These are phyloP conservation scores for Debaryomyces udenii DNA, from an alignment of 1,139 yeast genomes.

Conservation along the genomic window DNA sequence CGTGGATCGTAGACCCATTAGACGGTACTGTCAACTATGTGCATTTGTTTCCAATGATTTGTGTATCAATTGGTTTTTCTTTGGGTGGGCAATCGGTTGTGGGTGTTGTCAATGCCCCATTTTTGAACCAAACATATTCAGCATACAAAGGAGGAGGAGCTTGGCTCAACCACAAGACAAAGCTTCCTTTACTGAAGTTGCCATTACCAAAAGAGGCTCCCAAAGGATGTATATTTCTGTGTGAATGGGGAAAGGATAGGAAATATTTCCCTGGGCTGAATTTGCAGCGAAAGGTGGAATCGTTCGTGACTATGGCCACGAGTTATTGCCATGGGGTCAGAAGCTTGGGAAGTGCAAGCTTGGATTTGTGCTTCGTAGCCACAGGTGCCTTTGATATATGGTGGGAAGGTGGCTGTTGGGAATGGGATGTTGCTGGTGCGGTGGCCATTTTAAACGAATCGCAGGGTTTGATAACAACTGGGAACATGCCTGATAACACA, in stretches of 20 bases:
- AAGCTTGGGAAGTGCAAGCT: constrained; percentile 13
- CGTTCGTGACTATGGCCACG: constrained; percentile 12
- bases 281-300: constrained; percentile 10
- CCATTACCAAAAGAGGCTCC: constrained; percentile 12
- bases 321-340: constrained; percentile 12
- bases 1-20: constrained; percentile 13
- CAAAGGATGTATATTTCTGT: constrained; percentile 13
- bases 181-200: constrained; percentile 10
- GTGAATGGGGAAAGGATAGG: constrained; percentile 15
- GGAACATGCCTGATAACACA: constrained; percentile 10
- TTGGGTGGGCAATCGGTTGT: constrained; percentile 11
- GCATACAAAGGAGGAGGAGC: constrained; percentile 13
- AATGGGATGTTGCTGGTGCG: constrained; percentile 14
- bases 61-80: constrained; percentile 13
- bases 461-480: constrained; percentile 12
- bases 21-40: constrained; percentile 14
- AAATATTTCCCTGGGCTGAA: constrained; percentile 10
- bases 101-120: constrained; percentile 13
- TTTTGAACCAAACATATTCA: constrained; percentile 13
- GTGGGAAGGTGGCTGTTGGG: constrained; percentile 15
- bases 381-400: constrained; percentile 14
- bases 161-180: constrained; percentile 11
- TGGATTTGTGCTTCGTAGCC: constrained; percentile 13
- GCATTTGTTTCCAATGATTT: constrained; percentile 13
- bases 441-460: constrained; percentile 13